These are phyloP conservation scores for Salvia rosmarinus DNA, from an alignment of 257 asterid species.

Conservation along the genomic window DNA sequence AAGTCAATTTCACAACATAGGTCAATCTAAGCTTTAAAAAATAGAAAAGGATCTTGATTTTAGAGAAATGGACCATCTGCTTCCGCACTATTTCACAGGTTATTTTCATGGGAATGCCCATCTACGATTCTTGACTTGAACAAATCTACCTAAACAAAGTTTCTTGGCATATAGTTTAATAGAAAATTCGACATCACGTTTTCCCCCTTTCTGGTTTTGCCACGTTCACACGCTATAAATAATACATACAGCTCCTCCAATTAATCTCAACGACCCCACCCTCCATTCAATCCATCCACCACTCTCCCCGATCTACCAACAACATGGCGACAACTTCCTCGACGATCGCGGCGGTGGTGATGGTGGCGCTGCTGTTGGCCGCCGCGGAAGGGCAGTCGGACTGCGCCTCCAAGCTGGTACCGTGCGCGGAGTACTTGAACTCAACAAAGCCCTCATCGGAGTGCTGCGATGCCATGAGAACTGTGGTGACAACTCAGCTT, in stretches of 20 bases:
- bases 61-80: too few relatives aligned
- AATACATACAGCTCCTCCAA: not conserved
- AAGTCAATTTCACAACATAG: too few relatives aligned
- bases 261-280: not conserved
- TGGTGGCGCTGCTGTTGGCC: constrained; percentile 35
- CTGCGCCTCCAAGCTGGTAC: constrained; percentile 42
- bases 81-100: too few relatives aligned
- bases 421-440: constrained; percentile 43
- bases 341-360: constrained; percentile 28
- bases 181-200: not conserved
- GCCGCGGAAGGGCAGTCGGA: constrained; percentile 42
- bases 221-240: not conserved
- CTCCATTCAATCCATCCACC: not conserved
- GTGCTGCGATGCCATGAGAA: constrained; percentile 49
- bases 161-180: not conserved
- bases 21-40: too few relatives aligned
- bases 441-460: constrained; percentile 42
- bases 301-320: not conserved
- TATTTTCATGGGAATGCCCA: too few relatives aligned
- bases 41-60: too few relatives aligned
- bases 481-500: constrained; percentile 47
- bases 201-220: not conserved
- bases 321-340: constrained; percentile 32
- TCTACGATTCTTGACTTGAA: too few relatives aligned
- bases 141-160: too few relatives aligned